Evolutionary conservation across 2,329 filamentous ascomycete genomes (phyloP), one percentile per base, ranked within the genome.

Genomic region (Phaeosphaeriaceae sp.): DNA sequence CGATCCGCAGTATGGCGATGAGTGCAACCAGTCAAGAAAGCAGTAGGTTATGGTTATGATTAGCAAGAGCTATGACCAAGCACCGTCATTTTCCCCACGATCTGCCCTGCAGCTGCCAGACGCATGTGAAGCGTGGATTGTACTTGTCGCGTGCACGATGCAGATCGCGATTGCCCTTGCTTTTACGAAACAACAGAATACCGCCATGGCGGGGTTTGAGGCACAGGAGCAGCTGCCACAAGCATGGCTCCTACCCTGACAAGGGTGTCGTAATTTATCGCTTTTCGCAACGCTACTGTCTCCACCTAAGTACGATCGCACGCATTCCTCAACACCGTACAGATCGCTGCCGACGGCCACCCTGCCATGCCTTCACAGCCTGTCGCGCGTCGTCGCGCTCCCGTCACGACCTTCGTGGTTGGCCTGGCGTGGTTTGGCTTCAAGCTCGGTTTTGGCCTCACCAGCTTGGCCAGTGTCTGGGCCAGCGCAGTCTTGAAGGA

Each of bases 371-470:
- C 45, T 54, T 27, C 52, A 20, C 20, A n/a, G 45, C 22, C 17
- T 9, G 20, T 5, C 7, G 11, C 33, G n/a, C 44, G 33, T 2
- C 31, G 20, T 6, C 44, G 22, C 21, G 15, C 20, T n/a, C 51
- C 27, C 5, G 60, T 63, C 53, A 21, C 48, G 25, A 51, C 36
- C 46, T 41, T 47, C 54, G 40, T 74, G 3, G 62, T 55, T 7
- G 53, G 54, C n/a, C 20, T 74, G 31, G 67, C 66, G 7, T 73
- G 66, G 70, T 61, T 59, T 4, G 51, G 52, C 56, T 69, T 75
- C 58, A 67, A 66, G 61, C 66, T 77, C 36, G 57, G 58, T 3
- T 78, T 74, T 54, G 76, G 75, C 19, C 55, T 76, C 15, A 47
- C 72, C 20, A 71, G 65, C 53, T 58, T 76, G 2, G 54, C 65